Percentiles rank a stretch among this genome's conserved stretches.
Evolutionary conservation across 2,329 filamentous ascomycete genomes (phyloP).

Genomic region (Epicoccum nigrum): DNA sequence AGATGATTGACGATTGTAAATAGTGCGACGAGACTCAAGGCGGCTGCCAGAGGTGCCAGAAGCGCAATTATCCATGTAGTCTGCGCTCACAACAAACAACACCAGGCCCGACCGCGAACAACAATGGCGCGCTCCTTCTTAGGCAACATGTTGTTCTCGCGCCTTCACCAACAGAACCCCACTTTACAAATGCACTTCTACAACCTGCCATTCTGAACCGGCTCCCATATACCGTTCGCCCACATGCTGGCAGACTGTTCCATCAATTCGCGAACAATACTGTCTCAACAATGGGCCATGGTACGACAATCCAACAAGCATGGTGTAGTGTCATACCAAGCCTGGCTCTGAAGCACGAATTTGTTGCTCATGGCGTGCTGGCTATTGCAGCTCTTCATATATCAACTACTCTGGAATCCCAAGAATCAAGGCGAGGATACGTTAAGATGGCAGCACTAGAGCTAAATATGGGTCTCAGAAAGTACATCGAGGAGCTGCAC

Average conservation of each 20-base stretch:
- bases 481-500: constrained; percentile 28
- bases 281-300: constrained; percentile 26
- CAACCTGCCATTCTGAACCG: constrained; percentile 17
- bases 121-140: neutral
- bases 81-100: constrained; percentile 21
- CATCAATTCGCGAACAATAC: constrained; percentile 32
- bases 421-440: constrained; percentile 20
- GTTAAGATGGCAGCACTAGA: constrained; percentile 30
- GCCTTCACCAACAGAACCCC: constrained; percentile 10
- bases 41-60: constrained; percentile 4
- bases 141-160: neutral
- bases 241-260: constrained; percentile 26
- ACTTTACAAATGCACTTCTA: constrained; percentile 18
- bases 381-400: constrained; percentile 54
- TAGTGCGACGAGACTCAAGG: constrained; percentile 12
- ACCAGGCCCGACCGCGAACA: neutral
- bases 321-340: constrained; percentile 36
- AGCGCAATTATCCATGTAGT: constrained; percentile 22
- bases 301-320: constrained; percentile 16
- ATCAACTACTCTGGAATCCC: constrained; percentile 34
- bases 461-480: constrained; percentile 31
- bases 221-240: constrained; percentile 16
- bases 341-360: constrained; percentile 47
- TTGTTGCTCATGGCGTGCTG: constrained; percentile 52
- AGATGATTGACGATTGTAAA: constrained; percentile 1